These are phyloP conservation scores for Didymella lethalis DNA, from an alignment of 2,329 filamentous ascomycete genomes.

Conservation along the genomic window DNA sequence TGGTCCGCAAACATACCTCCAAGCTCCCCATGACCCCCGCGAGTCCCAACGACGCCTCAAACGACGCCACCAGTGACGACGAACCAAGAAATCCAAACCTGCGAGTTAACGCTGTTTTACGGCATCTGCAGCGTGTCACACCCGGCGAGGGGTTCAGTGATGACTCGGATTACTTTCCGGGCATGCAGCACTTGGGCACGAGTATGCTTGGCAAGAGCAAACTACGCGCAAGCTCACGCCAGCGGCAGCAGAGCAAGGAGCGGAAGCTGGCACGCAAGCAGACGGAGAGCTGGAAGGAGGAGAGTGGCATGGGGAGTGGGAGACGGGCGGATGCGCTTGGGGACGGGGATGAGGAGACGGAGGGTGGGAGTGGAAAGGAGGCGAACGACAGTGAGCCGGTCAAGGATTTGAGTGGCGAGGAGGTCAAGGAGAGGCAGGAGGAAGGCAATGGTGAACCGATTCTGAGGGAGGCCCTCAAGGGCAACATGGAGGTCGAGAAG, in stretches of 20 bases:
- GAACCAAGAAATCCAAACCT: constrained; percentile 35
- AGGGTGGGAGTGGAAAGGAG: neutral
- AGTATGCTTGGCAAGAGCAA: constrained; percentile 26
- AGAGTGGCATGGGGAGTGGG: constrained; percentile 58
- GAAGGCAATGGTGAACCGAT: constrained; percentile 30
- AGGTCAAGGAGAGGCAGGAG: constrained; percentile 1
- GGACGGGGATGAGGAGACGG: constrained; percentile 41
- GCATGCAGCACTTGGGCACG: constrained; percentile 42
- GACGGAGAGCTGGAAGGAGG: constrained; percentile 53
- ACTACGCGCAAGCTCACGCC: constrained; percentile 37
- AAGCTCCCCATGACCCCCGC: constrained; percentile 45
- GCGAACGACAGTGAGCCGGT: too few relatives aligned
- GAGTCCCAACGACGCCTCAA: constrained; percentile 48
- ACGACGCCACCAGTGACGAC: constrained; percentile 39
- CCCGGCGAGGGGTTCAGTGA: constrained; percentile 53
- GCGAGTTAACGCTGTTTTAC: constrained; percentile 41
- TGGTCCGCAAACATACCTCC: constrained; percentile 41
- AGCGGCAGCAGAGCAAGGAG: constrained; percentile 46
- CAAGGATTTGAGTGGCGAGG: constrained; percentile 32
- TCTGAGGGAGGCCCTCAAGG: constrained; percentile 44
- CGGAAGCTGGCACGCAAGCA: constrained; percentile 46
- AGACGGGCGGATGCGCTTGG: constrained; percentile 57
- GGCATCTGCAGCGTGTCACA: constrained; percentile 40
- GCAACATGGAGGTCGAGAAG: constrained; percentile 46
- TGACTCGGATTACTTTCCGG: constrained; percentile 53